Percentiles rank a stretch among this genome's conserved stretches.
phyloP scores from a whole-genome alignment of 257 asterid species.

The Solanum ahanhuiri region DNA sequence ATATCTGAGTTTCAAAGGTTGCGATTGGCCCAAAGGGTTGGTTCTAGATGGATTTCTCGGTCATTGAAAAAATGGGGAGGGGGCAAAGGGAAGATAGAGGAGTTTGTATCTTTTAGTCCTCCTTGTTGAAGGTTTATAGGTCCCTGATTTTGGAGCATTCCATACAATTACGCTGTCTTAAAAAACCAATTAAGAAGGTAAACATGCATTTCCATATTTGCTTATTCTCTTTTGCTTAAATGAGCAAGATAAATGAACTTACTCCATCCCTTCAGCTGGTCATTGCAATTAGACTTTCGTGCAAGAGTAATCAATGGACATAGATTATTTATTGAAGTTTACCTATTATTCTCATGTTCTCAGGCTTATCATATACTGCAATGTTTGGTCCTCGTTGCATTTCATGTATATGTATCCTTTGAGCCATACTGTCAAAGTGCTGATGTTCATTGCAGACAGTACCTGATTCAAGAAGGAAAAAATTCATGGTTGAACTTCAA shows the following conservation, averaged over 20 bases:
- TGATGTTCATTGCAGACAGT: constrained; percentile 19
- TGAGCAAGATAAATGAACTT: neutral
- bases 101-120: neutral
- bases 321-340: neutral
- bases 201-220: neutral
- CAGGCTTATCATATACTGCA: neutral
- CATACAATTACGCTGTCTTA: neutral
- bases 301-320: neutral
- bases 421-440: too few relatives aligned
- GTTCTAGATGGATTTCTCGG: neutral
- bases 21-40: neutral
- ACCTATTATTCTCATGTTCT: neutral
- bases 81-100: too few relatives aligned
- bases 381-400: too few relatives aligned
- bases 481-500: constrained; percentile 47
- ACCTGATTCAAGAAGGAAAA: constrained; percentile 36
- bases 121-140: neutral
- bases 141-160: neutral
- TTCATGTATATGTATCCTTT: too few relatives aligned
- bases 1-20: neutral
- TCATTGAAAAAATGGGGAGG: neutral
- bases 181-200: neutral
- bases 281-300: neutral
- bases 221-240: neutral
- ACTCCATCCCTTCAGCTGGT: neutral